Evolutionary conservation across 2,329 filamentous ascomycete genomes (phyloP).

Genomic region (Rhexocercosporidium sp.): DNA sequence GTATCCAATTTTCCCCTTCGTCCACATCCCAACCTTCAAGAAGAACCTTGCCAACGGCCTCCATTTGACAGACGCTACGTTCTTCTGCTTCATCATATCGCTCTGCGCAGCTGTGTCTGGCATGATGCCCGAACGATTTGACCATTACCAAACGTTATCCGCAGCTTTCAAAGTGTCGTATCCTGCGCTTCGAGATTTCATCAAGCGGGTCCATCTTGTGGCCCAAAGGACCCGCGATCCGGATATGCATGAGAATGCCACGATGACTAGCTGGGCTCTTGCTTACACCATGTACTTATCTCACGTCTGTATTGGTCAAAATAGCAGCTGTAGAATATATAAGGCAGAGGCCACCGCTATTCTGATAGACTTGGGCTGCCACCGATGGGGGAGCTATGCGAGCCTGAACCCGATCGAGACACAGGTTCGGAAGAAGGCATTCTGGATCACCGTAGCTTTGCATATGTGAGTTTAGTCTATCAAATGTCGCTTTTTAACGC

Average conservation of each 20-base stretch:
- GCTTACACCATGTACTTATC: not conserved
- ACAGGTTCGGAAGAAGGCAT: not conserved
- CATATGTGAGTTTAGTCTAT: not conserved
- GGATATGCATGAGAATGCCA: not conserved
- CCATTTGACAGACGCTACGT: not conserved
- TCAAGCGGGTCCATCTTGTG: slow-evolving; percentile 2
- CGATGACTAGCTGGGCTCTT: not conserved
- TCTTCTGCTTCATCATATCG: not conserved
- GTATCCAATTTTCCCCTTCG: not conserved
- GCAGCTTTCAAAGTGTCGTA: not conserved
- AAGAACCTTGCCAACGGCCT: not conserved
- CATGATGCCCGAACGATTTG: not conserved
- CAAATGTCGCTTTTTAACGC: not conserved
- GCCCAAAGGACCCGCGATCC: not conserved
- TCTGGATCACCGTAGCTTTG: not conserved
- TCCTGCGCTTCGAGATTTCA: not conserved
- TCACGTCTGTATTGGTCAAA: not conserved
- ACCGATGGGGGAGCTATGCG: not conserved
- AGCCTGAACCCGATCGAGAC: not conserved
- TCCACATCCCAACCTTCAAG: slow-evolving; percentile 5
- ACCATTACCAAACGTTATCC: not conserved
- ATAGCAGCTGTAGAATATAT: not conserved
- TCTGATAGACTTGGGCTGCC: not conserved
- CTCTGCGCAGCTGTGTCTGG: not conserved
- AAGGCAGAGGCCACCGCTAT: not conserved